Base-by-base conservation (phyloP, 306 rosid species). In the Cicer arietinum region DNA sequence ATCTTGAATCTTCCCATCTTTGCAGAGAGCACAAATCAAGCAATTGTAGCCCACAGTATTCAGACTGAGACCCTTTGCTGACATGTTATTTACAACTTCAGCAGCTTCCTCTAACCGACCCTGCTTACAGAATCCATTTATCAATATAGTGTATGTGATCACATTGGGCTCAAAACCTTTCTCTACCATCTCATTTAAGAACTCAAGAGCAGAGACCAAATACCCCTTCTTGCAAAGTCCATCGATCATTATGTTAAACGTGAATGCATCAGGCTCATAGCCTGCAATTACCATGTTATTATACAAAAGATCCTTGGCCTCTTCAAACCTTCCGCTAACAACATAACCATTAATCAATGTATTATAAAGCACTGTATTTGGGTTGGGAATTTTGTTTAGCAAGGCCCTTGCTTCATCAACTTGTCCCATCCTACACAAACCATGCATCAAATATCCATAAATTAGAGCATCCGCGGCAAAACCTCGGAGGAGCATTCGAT, bases 331-430 rank as follows among this genome's bases (percentile, higher is more conserved):
- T 78, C 96, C 93, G 56, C 77, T 76, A 61, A 79, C 60, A 57
- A 91, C 91, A 82, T 91, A 94, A 30, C 98, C 98, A 82, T 87
- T 87, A 22, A 91, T 90, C 79, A 94, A 64, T 25, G 91, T 91
- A 84, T 87, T 94, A 73, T 87, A 86, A 41, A 86, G 87, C 42
- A 86, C 88, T 48, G 73, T 67, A 77, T 89, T 94, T 6, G 88
- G 91, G 39, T 83, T 67, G 10, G 93, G 88, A 83, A 89, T 78
- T 83, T 86, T 87, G 76, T 74, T 77, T 59, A 94, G 71, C 75
- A 90, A 80, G 35, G 83, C 79, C 82, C 86, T 89, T 71, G 98
- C 96, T 79, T 90, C 89, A 74, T 94, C 96, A 67, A 94, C 83
- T 69, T 85, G 73, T 58, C 98, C 93, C 58, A 43, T 81, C 37